Base-by-base conservation (phyloP, 2,329 filamentous ascomycete species). In the Dactylonectria estremocensis region DNA sequence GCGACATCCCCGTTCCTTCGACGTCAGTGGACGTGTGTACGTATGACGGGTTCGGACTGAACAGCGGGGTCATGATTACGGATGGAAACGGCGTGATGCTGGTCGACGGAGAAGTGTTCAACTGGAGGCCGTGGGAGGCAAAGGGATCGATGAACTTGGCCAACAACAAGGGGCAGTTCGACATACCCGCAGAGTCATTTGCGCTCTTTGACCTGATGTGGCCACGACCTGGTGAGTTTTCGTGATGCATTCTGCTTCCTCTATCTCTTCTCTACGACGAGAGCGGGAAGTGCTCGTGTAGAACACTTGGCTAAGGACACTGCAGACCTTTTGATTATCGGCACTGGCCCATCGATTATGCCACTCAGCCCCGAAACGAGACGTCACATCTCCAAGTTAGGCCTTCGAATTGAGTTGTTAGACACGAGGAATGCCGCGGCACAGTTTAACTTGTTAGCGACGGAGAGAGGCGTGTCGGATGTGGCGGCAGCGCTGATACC, bases 391-490 rank as follows among this genome's bases (percentile, higher is more conserved):
- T 92, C 91, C 69, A 87, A 89, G 33, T 81, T 98, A 48, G 96
- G 96, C 0, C 93, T 98, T 73, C 87, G 94, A 64, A 86, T 98
- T 5, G 96, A 99, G 77, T 87, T 98, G 3, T 88, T 95, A 77
- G 96, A 98, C 82, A 98, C 96, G 35, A 87, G 94, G 70, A 98
- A 98, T 81, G 96, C 96, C 9, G 94, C 95, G 1, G 92, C 95
- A 37, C 95, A 98, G 80, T 99, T 96, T 81, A 99, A 99, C 78
- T 80, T 99, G 76, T 83, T 99, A 61, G 95, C 95, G n/a, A 98
- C 95, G 18, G 96, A 99, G 83, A 86, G 96, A 58, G 95, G 96
- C 1, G 90, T 96, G 6, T 87, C 90, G 20, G 92, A 95, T 76
- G 91, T 98, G 69, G 95, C 95, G 31, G 95, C 94, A 2, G 95